Evolutionary conservation across 2,329 filamentous ascomycete genomes (phyloP).

Genomic region (Cercospora beticola): DNA sequence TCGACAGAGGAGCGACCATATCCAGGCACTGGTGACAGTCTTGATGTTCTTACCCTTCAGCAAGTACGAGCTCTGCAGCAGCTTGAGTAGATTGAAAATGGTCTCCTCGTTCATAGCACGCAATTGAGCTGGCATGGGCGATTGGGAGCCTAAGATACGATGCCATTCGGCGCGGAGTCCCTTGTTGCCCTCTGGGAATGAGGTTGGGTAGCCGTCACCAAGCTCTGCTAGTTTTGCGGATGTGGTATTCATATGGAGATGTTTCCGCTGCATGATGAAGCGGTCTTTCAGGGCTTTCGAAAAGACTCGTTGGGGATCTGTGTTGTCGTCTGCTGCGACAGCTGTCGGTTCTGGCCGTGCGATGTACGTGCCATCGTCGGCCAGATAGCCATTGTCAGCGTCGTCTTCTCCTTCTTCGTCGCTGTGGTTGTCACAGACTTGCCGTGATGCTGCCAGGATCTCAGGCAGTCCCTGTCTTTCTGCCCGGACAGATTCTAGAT

Average conservation of each 20-base stretch:
- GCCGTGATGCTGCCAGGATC: constrained; percentile 27
- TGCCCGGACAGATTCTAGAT: constrained; percentile 34
- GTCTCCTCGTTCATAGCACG: constrained; percentile 61
- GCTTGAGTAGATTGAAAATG: constrained; percentile 64
- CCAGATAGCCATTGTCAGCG: constrained; percentile 57
- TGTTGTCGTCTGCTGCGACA: constrained; percentile 29
- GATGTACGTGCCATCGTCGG: constrained; percentile 76
- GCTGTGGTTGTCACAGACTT: constrained; percentile 10
- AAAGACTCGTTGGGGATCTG: constrained; percentile 62
- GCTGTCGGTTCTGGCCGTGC: constrained; percentile 53
- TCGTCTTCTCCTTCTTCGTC: constrained; percentile 29
- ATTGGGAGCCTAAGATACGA: constrained; percentile 39
- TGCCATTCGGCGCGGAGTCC: constrained; percentile 59
- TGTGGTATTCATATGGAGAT: constrained; percentile 59
- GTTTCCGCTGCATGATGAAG: constrained; percentile 64
- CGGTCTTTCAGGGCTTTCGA: constrained; percentile 64
- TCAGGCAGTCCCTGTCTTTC: constrained; percentile 33
- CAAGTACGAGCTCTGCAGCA: constrained; percentile 61
- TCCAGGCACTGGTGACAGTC: constrained; percentile 73
- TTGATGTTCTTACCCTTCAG: constrained; percentile 60
- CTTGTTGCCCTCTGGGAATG: constrained; percentile 55
- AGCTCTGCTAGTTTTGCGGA: constrained; percentile 55
- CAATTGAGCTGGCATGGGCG: constrained; percentile 53
- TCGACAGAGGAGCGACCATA: constrained; percentile 77
- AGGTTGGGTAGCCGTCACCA: constrained; percentile 52